A percentile compares a stretch with the other conserved stretches of the same genome.
phyloP scores from a whole-genome alignment of 2,329 filamentous ascomycete species.

The Sodiomyces alkalinus region DNA sequence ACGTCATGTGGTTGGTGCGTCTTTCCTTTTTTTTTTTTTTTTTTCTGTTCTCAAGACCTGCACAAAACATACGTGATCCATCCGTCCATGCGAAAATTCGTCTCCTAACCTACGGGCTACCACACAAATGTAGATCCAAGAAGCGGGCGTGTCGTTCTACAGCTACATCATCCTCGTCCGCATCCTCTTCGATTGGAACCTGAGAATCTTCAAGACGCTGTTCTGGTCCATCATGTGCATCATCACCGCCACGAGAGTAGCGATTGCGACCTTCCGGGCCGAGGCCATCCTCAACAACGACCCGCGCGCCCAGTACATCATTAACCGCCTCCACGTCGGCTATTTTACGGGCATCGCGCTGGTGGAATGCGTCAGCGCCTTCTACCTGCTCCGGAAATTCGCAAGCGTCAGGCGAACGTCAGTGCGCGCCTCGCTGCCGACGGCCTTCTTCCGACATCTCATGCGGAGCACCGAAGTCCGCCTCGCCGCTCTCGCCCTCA shows the following conservation, averaged over 20 bases:
- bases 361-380: slow-evolving; percentile 22
- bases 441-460: slow-evolving; percentile 21
- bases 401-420: slow-evolving; percentile 15
- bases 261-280: slow-evolving; percentile 17
- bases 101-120: background rate
- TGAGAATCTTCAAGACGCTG: slow-evolving; percentile 30
- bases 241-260: slow-evolving; percentile 31
- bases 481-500: slow-evolving; percentile 19
- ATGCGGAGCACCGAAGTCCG: slow-evolving; percentile 24
- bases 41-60: no score
- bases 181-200: slow-evolving; percentile 27
- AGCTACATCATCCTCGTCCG: slow-evolving; percentile 37
- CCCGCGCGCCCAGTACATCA: slow-evolving; percentile 12
- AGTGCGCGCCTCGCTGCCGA: slow-evolving; percentile 13
- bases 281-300: slow-evolving; percentile 13
- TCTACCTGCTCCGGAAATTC: slow-evolving; percentile 23
- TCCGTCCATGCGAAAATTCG: no score
- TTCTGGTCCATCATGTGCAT: slow-evolving; percentile 42
- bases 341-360: slow-evolving; percentile 26
- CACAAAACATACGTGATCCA: no score
- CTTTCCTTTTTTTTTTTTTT: background rate
- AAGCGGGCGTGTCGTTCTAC: slow-evolving; percentile 27
- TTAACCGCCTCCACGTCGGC: slow-evolving; percentile 23
- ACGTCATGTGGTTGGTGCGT: slow-evolving; percentile 24
- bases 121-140: slow-evolving; percentile 21